Percentiles rank a stretch among this genome's conserved stretches.
Evolutionary conservation across 2,329 filamentous ascomycete genomes (phyloP).

Genomic region (Gaeumannomyces tritici): DNA sequence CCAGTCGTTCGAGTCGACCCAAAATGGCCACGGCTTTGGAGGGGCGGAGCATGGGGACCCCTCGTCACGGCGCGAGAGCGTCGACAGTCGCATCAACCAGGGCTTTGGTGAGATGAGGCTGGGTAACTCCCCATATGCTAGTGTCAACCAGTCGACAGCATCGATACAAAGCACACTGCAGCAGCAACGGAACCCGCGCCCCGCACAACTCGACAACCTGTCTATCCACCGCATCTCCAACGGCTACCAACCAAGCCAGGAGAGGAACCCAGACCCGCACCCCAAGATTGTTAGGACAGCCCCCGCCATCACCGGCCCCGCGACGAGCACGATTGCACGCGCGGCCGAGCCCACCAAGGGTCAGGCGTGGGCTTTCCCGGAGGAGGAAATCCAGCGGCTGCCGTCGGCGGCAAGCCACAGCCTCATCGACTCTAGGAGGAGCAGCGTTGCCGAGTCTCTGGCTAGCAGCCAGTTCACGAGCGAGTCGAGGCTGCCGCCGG

Average conservation of each 20-base stretch:
- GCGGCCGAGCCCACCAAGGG: slow-evolving; percentile 74
- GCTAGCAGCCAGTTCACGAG: slow-evolving; percentile 72
- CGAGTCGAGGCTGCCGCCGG: slow-evolving; percentile 61
- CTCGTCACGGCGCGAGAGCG: slow-evolving; percentile 63
- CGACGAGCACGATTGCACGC: slow-evolving; percentile 53
- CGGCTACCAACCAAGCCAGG: slow-evolving; percentile 51
- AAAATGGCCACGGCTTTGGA: slow-evolving; percentile 21
- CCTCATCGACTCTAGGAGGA: slow-evolving; percentile 58
- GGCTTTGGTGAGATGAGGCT: slow-evolving; percentile 61
- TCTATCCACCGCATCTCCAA: slow-evolving; percentile 53
- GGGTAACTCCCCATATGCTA: slow-evolving; percentile 63
- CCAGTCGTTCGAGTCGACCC: slow-evolving; percentile 28
- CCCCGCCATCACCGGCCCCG: slow-evolving; percentile 66
- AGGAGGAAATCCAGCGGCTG: slow-evolving; percentile 52
- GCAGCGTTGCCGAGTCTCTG: slow-evolving; percentile 67
- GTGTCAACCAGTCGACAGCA: slow-evolving; percentile 65
- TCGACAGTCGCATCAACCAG: slow-evolving; percentile 70
- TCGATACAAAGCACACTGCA: slow-evolving; percentile 65
- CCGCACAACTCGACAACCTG: slow-evolving; percentile 35
- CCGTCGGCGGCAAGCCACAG: slow-evolving; percentile 35
- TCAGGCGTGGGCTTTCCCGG: slow-evolving; percentile 76
- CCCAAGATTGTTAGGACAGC: slow-evolving; percentile 53
- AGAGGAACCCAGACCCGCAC: slow-evolving; percentile 43
- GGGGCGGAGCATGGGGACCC: slow-evolving; percentile 23
- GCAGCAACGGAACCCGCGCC: slow-evolving; percentile 52